Percentiles rank a stretch among this genome's conserved stretches.
Evolutionary conservation across 2,329 filamentous ascomycete species (phyloP).

Genomic region (Penicillium sp.): DNA sequence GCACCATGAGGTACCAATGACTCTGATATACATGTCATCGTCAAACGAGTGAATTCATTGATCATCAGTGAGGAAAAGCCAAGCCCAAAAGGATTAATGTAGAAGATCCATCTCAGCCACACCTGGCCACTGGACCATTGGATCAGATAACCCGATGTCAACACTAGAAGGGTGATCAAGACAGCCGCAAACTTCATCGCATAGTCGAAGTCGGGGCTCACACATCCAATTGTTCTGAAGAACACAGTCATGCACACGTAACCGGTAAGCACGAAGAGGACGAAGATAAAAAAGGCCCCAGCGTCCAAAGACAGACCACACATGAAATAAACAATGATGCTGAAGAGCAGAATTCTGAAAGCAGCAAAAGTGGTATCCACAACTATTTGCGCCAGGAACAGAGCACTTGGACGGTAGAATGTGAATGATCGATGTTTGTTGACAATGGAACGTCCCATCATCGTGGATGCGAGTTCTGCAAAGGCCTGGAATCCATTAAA

Average conservation of each 20-base stretch:
- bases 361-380: conserved; percentile 74
- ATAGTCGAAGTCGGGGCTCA: conserved; percentile 79
- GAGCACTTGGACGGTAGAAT: conserved; percentile 76
- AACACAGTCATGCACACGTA: conserved; percentile 75
- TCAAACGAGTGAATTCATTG: conserved; percentile 74
- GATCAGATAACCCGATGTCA: conserved; percentile 81
- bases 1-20: conserved; percentile 71
- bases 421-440: conserved; percentile 84
- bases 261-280: conserved; percentile 66
- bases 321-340: conserved; percentile 78
- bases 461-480: conserved; percentile 70
- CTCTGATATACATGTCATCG: conserved; percentile 66
- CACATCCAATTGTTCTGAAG: conserved; percentile 71
- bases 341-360: conserved; percentile 69
- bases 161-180: conserved; percentile 76
- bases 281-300: conserved; percentile 76
- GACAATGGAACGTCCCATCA: conserved; percentile 73
- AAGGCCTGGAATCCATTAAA: conserved; percentile 90
- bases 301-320: conserved; percentile 66
- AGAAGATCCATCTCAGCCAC: conserved; percentile 79
- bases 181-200: conserved; percentile 80
- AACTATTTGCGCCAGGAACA: conserved; percentile 80
- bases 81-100: conserved; percentile 71
- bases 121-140: conserved; percentile 72
- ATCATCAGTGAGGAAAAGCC: conserved; percentile 78